Percentiles rank a stretch among this genome's conserved stretches.
phyloP scores from a whole-genome alignment of 257 asterid genomes.

The Leonotis leonurus region DNA sequence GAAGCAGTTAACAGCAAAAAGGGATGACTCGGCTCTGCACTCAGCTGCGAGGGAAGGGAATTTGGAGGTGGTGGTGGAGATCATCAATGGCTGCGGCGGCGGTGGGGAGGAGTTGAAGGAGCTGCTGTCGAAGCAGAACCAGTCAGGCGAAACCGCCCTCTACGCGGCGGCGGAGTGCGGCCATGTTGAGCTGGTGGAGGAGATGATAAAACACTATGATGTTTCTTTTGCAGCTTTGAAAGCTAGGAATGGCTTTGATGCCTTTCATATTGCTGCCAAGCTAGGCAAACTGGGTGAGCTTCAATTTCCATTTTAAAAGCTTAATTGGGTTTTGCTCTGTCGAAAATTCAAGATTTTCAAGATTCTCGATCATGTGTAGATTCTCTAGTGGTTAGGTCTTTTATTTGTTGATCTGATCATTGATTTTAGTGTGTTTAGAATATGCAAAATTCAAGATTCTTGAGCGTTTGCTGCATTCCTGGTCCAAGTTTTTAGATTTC shows the following conservation, averaged over 20 bases:
- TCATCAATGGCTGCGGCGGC: conserved; percentile 19
- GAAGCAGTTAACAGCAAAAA: conserved; percentile 62
- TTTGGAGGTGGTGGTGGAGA: conserved; percentile 38
- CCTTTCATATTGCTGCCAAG: conserved; percentile 77
- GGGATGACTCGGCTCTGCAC: conserved; percentile 59
- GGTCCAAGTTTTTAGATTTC: too few species aligned
- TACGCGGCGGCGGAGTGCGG: conserved; percentile 69
- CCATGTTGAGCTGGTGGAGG: conserved; percentile 43
- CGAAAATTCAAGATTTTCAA: background rate
- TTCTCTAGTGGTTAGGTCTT: background rate
- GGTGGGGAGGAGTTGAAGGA: conserved; percentile 33
- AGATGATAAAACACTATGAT: conserved; percentile 46
- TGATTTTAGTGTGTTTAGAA: too few species aligned
- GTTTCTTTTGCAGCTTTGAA: conserved; percentile 48
- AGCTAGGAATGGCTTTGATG: conserved; percentile 67
- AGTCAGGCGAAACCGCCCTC: conserved; percentile 64
- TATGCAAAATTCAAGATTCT: too few species aligned
- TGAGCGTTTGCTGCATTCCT: too few species aligned
- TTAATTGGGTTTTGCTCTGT: background rate
- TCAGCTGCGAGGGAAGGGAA: conserved; percentile 57
- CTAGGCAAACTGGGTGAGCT: conserved; percentile 53
- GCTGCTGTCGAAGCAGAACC: conserved; percentile 50
- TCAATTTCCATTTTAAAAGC: background rate
- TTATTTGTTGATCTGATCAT: too few species aligned
- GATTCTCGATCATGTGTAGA: background rate